These are phyloP conservation scores for Chondrus crispus DNA, from an alignment of 23 red algal species.

Conservation along the genomic window DNA sequence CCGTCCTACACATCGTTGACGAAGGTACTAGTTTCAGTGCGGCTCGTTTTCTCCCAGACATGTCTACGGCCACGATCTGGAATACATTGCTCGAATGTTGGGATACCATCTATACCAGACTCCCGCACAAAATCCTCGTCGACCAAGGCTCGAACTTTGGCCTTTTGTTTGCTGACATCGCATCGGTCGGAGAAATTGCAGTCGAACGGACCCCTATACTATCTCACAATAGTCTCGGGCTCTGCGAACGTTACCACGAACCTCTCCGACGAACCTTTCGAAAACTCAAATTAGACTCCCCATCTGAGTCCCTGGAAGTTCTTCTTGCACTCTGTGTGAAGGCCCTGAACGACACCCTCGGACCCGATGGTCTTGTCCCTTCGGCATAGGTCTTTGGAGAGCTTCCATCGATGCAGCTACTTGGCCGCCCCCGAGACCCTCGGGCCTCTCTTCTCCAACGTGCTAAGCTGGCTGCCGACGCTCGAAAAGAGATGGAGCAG, in stretches of 20 bases:
- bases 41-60: not conserved
- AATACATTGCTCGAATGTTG: conserved; percentile 20
- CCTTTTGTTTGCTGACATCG: not conserved
- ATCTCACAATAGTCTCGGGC: not conserved
- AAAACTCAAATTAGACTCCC: not conserved
- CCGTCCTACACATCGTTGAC: conserved; percentile 21
- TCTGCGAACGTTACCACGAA: conserved; percentile 1
- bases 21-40: not conserved
- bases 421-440: not conserved
- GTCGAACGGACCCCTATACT: not conserved
- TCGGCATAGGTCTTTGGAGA: not conserved
- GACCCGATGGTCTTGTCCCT: not conserved
- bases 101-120: not conserved
- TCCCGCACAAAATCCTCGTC: not conserved
- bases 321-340: not conserved
- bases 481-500: not conserved
- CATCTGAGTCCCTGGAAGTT: not conserved
- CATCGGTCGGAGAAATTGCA: not conserved
- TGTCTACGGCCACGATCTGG: not conserved
- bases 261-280: not conserved
- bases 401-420: not conserved
- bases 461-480: not conserved
- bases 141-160: not conserved
- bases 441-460: not conserved
- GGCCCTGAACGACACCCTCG: not conserved